Conservation (phyloP, 768 basidiomycete species). For the Panellus pusillus region DNA sequence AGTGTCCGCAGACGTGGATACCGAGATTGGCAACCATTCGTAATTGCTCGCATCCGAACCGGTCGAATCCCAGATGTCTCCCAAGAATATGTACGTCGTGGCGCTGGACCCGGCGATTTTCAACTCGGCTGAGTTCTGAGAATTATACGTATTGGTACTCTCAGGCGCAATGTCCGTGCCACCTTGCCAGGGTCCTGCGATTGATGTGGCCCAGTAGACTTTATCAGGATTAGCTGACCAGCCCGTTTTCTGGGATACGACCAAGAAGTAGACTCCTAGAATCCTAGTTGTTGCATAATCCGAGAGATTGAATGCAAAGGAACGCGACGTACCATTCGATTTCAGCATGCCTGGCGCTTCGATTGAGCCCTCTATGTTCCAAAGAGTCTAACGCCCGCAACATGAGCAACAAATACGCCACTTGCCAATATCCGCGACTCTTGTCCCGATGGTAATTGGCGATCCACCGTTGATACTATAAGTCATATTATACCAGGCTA, state of each 20-base stretch:
- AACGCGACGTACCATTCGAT: neutral
- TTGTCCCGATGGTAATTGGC: constrained; percentile 8
- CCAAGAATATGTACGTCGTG: constrained; percentile 9
- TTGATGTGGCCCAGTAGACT: neutral
- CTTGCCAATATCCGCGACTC: constrained; percentile 11
- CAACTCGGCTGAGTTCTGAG: constrained; percentile 13
- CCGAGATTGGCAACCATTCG: constrained; percentile 13
- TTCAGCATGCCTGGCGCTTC: constrained; percentile 12
- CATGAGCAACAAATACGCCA: neutral
- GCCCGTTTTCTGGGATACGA: constrained; percentile 13
- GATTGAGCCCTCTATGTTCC: neutral
- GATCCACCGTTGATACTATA: constrained; percentile 11
- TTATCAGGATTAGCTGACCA: constrained; percentile 1
- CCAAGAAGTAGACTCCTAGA: constrained; percentile 10
- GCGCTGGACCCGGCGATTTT: constrained; percentile 5
- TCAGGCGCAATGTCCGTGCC: constrained; percentile 10
- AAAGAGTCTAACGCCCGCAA: neutral
- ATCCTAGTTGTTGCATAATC: neutral
- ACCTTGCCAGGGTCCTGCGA: constrained; percentile 9
- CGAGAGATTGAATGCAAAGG: too few species aligned
- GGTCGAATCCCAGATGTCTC: constrained; percentile 1
- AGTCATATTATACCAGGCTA: neutral
- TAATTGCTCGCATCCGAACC: constrained; percentile 14
- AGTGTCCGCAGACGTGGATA: constrained; percentile 2
- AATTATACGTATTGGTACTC: constrained; percentile 10